Percentiles rank a stretch among this genome's conserved stretches.
phyloP scores from a whole-genome alignment of 179 eudicot species.

The Nepenthes alata region DNA sequence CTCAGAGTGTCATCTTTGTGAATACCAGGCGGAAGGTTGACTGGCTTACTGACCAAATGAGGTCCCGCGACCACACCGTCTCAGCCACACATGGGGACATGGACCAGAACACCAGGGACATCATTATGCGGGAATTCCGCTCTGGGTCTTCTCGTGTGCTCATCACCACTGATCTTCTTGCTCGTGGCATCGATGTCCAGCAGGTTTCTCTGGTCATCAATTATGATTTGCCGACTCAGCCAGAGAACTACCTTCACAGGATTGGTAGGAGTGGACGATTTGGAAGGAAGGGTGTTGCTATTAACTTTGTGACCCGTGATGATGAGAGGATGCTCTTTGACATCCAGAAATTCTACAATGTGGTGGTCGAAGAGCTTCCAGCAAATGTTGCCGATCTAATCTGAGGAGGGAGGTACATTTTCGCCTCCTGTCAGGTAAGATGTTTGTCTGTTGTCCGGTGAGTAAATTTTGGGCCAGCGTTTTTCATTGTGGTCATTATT shows the following conservation, averaged over 20 bases:
- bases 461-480: too few relatives aligned
- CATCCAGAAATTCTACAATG: conserved; percentile 23
- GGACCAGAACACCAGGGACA: conserved; percentile 23
- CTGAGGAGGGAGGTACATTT: neutral
- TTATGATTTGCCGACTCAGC: conserved; percentile 21
- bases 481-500: too few relatives aligned
- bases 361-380: conserved; percentile 18
- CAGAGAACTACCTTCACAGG: conserved; percentile 21
- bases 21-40: conserved; percentile 26
- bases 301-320: conserved; percentile 21
- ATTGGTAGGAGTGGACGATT: conserved; percentile 21
- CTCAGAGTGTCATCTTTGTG: conserved; percentile 26
- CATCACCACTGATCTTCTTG: conserved; percentile 20
- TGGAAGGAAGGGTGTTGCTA: conserved; percentile 25
- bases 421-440: too few relatives aligned
- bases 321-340: conserved; percentile 19
- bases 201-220: conserved; percentile 22
- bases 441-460: too few relatives aligned
- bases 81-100: conserved; percentile 23
- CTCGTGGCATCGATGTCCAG: conserved; percentile 22
- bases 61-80: conserved; percentile 19
- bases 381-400: conserved; percentile 24
- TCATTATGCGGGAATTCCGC: conserved; percentile 21
- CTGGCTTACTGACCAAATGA: conserved; percentile 22
- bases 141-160: conserved; percentile 21